Evolutionary conservation across 805 yeast genomes (phyloP).

Genomic region (Clavispora vitiphila): DNA sequence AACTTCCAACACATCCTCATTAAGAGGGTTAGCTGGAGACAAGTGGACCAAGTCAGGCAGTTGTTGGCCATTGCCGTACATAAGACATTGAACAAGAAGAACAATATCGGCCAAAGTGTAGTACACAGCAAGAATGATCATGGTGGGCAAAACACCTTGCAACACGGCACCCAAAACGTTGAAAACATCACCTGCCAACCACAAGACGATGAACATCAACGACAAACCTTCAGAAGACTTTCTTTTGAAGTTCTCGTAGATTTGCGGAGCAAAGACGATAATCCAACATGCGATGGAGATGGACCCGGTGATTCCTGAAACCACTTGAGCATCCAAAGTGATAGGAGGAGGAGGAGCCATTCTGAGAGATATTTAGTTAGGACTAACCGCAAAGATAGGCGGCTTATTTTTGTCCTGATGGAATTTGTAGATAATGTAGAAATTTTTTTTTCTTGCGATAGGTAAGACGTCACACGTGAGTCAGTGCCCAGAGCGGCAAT

Average conservation of each 20-base stretch:
- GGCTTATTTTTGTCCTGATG: background rate
- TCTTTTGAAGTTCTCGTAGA: constrained; percentile 83
- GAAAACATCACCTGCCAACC: constrained; percentile 93
- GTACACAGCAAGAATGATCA: constrained; percentile 88
- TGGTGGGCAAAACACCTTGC: constrained; percentile 90
- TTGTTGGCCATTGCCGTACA: constrained; percentile 58
- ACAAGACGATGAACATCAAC: constrained; percentile 74
- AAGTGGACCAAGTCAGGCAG: constrained; percentile 70
- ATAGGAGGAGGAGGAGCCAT: constrained; percentile 65
- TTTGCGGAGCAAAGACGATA: constrained; percentile 94
- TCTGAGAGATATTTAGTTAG: background rate
- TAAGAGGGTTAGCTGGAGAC: constrained; percentile 84
- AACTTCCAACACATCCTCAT: constrained; percentile 61
- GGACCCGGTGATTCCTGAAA: constrained; percentile 77
- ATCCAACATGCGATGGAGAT: constrained; percentile 97
- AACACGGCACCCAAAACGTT: constrained; percentile 86
- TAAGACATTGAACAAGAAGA: constrained; percentile 74
- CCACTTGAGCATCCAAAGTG: constrained; percentile 60
- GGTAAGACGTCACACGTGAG: constrained; percentile 1
- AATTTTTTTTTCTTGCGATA: background rate
- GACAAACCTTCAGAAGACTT: constrained; percentile 90
- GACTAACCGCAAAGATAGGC: background rate
- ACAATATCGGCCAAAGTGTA: constrained; percentile 89
- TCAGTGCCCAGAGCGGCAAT: background rate
- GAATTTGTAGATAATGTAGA: background rate